These are phyloP conservation scores for Scedosporium minutisporum DNA, from an alignment of 2,329 filamentous ascomycete genomes.

Conservation along the genomic window DNA sequence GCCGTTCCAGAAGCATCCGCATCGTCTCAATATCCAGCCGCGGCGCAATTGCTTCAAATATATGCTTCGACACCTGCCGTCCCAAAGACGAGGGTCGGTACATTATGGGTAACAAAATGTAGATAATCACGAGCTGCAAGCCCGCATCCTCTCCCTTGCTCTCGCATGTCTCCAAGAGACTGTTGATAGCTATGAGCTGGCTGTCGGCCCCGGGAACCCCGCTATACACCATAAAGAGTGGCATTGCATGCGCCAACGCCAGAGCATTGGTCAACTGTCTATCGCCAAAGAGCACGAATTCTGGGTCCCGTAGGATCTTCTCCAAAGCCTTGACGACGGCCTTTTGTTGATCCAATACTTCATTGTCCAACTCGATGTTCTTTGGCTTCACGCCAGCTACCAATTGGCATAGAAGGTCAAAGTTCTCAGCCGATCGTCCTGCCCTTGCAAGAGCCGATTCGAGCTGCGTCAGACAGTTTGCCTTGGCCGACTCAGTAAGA, in stretches of 20 bases:
- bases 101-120: conserved; percentile 79
- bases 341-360: conserved; percentile 27
- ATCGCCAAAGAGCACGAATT: conserved; percentile 11
- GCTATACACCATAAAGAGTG: conserved; percentile 82
- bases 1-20: conserved; percentile 33
- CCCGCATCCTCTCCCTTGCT: neutral
- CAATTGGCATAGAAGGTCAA: conserved; percentile 41
- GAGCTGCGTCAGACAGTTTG: conserved; percentile 44
- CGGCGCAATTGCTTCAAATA: conserved; percentile 72
- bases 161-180: conserved; percentile 60
- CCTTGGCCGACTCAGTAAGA: conserved; percentile 41
- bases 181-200: conserved; percentile 70
- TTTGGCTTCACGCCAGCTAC: conserved; percentile 43
- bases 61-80: conserved; percentile 76
- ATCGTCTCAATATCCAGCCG: conserved; percentile 67
- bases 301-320: conserved; percentile 19
- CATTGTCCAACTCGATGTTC: conserved; percentile 43
- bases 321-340: conserved; percentile 39
- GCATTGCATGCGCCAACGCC: conserved; percentile 72
- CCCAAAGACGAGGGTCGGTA: conserved; percentile 77
- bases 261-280: conserved; percentile 51
- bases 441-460: conserved; percentile 49
- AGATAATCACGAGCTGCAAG: conserved; percentile 35
- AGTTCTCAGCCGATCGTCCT: conserved; percentile 41
- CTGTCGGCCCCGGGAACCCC: conserved; percentile 78